Evolutionary conservation across 345 rosid genomes (phyloP).

Genomic region (Capsella bursapastoris): DNA sequence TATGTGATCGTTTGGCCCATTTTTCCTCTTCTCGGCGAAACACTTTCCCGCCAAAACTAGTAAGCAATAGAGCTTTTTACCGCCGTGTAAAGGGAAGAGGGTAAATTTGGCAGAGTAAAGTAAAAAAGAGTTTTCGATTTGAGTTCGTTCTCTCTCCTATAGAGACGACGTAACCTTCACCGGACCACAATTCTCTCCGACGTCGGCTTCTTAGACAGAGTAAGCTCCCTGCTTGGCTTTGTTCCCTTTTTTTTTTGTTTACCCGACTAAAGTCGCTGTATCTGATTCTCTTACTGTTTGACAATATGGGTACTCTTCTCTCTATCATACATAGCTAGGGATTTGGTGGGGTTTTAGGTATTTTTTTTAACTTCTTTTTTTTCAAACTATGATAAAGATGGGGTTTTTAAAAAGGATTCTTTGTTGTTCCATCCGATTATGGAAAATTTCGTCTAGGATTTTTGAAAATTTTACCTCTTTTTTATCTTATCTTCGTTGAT

Average conservation of each 20-base stretch:
- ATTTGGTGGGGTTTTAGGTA: background rate
- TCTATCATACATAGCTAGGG: background rate
- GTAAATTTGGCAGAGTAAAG: constrained; percentile 5
- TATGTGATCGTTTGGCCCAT: constrained; percentile 5
- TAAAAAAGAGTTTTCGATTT: background rate
- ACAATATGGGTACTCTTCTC: background rate
- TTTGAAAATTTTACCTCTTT: no score
- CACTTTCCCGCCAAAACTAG: constrained; percentile 28
- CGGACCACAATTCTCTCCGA: constrained; percentile 4
- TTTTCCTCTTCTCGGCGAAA: background rate
- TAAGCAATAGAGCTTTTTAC: background rate
- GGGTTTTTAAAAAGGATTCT: no score
- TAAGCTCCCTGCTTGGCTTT: background rate
- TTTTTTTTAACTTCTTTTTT: no score
- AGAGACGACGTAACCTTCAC: constrained; percentile 18
- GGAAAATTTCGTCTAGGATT: no score
- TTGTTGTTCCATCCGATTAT: no score
- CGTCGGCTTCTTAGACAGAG: constrained; percentile 19
- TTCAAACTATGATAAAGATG: no score
- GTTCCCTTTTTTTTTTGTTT: background rate
- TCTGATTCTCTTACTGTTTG: background rate
- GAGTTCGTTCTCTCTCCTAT: background rate
- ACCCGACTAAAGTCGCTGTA: background rate
- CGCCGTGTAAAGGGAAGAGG: constrained; percentile 15
- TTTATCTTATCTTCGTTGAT: no score